phyloP scores from a whole-genome alignment of 2,329 filamentous ascomycete species.

The Harringtonia aguacate region DNA sequence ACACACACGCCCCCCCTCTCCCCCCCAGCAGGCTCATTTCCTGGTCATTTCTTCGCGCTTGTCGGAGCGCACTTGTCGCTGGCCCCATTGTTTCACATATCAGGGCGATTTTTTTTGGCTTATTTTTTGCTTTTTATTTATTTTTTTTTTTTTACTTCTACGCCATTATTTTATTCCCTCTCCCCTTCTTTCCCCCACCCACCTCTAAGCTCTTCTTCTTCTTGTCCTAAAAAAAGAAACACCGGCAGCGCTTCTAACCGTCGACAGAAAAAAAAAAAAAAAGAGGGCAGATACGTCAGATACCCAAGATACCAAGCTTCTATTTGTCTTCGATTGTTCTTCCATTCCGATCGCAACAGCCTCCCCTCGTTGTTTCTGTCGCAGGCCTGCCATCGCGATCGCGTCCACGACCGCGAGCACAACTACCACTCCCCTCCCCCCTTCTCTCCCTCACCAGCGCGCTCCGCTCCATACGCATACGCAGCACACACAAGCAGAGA shows the following conservation, averaged over 20 bases:
- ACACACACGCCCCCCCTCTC: background rate
- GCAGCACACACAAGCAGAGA: too few species aligned
- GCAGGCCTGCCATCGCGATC: background rate
- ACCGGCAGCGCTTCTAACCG: constrained; percentile 2
- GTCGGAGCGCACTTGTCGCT: background rate
- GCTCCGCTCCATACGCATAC: too few species aligned
- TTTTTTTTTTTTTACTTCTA: background rate
- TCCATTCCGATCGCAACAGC: background rate
- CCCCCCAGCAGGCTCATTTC: background rate
- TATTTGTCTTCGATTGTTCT: constrained; percentile 1
- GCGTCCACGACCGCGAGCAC: background rate
- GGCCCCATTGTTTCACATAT: constrained; percentile 1
- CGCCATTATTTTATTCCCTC: background rate
- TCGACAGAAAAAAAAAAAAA: background rate
- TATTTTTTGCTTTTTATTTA: background rate
- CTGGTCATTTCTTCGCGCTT: background rate
- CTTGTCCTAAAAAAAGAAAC: constrained; percentile 13
- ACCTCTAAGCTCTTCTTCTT: constrained; percentile 4
- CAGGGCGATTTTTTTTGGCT: constrained; percentile 2
- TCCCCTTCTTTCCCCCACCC: constrained; percentile 4
- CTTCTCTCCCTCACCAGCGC: too few species aligned
- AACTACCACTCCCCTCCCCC: too few species aligned
- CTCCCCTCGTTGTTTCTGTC: background rate
- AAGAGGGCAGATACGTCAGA: too few species aligned
- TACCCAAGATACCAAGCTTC: constrained; percentile 4